Evolutionary conservation across 202 grass and related monocot species (phyloP).

Genomic region (Zizania palustris): DNA sequence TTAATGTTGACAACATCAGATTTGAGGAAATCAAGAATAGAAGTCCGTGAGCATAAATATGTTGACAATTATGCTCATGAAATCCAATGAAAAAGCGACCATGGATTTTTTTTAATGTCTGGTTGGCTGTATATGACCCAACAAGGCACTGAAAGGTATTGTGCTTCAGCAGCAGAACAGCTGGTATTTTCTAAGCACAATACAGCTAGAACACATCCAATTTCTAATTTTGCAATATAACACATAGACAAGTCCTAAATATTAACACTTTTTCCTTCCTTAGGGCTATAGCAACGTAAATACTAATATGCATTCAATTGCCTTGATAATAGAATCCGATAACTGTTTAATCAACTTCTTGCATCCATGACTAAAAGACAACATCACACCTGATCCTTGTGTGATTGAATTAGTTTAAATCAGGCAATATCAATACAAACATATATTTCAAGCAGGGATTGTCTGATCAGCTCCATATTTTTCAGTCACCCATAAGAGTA

Average conservation of each 20-base stretch:
- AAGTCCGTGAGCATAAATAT: too few species aligned
- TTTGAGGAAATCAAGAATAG: too few species aligned
- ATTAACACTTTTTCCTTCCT: neutral
- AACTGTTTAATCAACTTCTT: conserved; percentile 2
- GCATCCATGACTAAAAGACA: conserved; percentile 14
- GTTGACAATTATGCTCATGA: neutral
- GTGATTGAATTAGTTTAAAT: conserved; percentile 23
- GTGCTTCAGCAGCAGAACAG: neutral
- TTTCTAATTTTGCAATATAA: conserved; percentile 6
- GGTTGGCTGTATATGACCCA: conserved; percentile 31
- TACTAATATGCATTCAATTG: neutral
- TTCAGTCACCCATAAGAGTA: neutral
- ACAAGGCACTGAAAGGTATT: conserved; percentile 9
- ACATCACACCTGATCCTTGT: conserved; percentile 23
- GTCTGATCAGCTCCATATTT: conserved; percentile 21
- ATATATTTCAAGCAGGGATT: conserved; percentile 18
- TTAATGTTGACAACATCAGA: too few species aligned
- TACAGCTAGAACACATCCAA: conserved; percentile 10
- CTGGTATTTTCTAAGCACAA: conserved; percentile 32
- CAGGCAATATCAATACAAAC: conserved; percentile 5
- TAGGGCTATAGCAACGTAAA: conserved; percentile 1
- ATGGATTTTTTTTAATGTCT: conserved; percentile 4
- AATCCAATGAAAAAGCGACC: neutral
- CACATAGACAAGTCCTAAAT: neutral
- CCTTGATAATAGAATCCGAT: neutral